Conservation (phyloP, 768 basidiomycete genomes). For the Tulasnella sp. region DNA sequence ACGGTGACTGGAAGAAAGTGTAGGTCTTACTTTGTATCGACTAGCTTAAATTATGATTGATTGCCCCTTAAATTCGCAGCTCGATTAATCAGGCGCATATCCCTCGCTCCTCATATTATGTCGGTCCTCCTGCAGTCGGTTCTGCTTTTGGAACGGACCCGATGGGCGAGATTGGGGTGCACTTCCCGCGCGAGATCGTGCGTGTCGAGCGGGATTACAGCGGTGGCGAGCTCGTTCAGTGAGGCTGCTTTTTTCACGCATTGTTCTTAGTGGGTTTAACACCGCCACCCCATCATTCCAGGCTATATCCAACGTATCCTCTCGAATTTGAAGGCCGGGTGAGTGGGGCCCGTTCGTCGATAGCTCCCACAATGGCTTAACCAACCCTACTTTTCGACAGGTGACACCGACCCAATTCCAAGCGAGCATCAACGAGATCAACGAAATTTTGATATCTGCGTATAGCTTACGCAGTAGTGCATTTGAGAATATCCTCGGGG, state of each 20-base stretch:
- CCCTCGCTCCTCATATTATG: slow-evolving; percentile 76
- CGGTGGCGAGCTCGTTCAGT: slow-evolving; percentile 78
- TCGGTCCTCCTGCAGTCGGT: slow-evolving; percentile 65
- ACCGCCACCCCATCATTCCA: slow-evolving; percentile 13
- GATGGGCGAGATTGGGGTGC: slow-evolving; percentile 74
- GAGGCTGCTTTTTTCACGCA: slow-evolving; percentile 16
- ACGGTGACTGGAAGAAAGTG: slow-evolving; percentile 9
- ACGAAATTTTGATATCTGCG: slow-evolving; percentile 77
- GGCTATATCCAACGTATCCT: slow-evolving; percentile 77
- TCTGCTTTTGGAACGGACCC: slow-evolving; percentile 74
- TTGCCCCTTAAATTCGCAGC: too few relatives aligned
- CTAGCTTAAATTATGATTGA: not conserved
- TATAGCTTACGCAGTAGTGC: slow-evolving; percentile 64
- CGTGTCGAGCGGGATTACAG: slow-evolving; percentile 88
- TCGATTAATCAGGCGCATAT: not conserved
- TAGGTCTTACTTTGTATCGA: not conserved
- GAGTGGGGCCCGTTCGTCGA: slow-evolving; percentile 29
- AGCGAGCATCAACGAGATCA: slow-evolving; percentile 83
- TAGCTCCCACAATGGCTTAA: not conserved
- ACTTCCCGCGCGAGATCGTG: slow-evolving; percentile 86
- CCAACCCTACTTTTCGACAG: slow-evolving; percentile 33
- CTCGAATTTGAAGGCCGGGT: slow-evolving; percentile 90
- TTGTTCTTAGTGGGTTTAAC: not conserved
- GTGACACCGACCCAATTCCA: slow-evolving; percentile 85
- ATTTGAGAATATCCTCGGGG: slow-evolving; percentile 67